Conservation (phyloP, 2,329 filamentous ascomycete species). For the Venturia pyrina region DNA sequence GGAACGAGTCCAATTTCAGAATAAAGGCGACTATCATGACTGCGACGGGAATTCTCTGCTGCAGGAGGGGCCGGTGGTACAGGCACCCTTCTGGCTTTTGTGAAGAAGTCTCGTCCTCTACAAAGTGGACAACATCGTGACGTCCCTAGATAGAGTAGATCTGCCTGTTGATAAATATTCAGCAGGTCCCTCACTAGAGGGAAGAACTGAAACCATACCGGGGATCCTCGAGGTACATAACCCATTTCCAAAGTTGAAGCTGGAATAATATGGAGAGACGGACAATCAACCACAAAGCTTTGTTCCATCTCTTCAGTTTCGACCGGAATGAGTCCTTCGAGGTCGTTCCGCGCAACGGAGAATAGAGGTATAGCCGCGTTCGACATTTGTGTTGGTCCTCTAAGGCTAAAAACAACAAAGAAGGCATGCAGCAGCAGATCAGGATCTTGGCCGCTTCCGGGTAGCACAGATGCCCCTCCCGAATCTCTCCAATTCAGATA, state of each 20-base stretch:
- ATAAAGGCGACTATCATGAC: neutral
- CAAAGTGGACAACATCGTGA: neutral
- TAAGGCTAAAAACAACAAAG: neutral
- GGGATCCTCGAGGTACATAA: neutral
- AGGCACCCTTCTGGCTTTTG: slow-evolving; percentile 2
- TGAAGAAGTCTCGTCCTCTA: neutral
- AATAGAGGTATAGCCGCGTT: neutral
- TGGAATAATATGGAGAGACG: neutral
- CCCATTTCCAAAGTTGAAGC: neutral
- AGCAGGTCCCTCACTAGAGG: neutral
- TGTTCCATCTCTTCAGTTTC: neutral
- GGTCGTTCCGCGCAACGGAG: neutral
- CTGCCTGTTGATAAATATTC: neutral
- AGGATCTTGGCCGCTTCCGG: neutral
- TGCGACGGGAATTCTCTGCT: neutral
- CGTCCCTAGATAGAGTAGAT: neutral
- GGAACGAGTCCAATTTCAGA: neutral
- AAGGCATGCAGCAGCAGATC: neutral
- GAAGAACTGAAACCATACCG: neutral
- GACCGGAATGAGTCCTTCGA: neutral
- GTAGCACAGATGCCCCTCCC: neutral
- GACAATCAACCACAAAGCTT: slow-evolving; percentile 2
- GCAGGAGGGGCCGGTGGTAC: neutral
- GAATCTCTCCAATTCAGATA: too few species aligned
- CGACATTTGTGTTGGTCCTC: neutral